Conservation (phyloP, 1,284 basidiomycete genomes). For the Heterobasidion occidentale region DNA sequence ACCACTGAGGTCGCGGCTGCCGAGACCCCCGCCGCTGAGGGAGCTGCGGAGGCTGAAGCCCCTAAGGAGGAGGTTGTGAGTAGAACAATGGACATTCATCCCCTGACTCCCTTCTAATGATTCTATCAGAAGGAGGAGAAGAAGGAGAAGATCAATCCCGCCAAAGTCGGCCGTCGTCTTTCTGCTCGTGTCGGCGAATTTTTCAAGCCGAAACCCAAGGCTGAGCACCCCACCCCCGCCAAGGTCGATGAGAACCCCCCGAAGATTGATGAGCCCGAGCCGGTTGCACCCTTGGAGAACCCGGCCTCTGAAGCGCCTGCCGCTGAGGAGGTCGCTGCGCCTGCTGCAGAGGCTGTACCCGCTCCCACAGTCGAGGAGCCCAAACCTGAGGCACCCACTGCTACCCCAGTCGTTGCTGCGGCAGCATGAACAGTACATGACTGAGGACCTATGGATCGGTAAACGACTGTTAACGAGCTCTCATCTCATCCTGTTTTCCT, state of each 20-base stretch:
- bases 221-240: constrained; percentile 60
- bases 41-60: constrained; percentile 32
- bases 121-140: constrained; percentile 31
- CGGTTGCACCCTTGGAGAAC: constrained; percentile 71
- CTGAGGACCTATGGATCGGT: constrained; percentile 17
- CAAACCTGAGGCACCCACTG: constrained; percentile 26
- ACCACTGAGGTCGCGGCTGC: constrained; percentile 14
- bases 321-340: constrained; percentile 28
- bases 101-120: background rate
- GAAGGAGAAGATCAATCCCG: constrained; percentile 25
- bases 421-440: constrained; percentile 40
- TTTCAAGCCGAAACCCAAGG: constrained; percentile 73
- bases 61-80: constrained; percentile 58
- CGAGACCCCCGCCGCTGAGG: constrained; percentile 25
- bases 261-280: constrained; percentile 68
- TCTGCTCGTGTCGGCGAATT: constrained; percentile 71
- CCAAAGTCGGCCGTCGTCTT: constrained; percentile 68
- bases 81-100: background rate
- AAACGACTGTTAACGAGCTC: constrained; percentile 47
- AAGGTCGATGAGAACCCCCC: constrained; percentile 82
- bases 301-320: constrained; percentile 34
- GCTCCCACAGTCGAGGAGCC: constrained; percentile 26
- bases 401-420: constrained; percentile 37
- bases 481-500: constrained; percentile 24
- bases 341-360: constrained; percentile 25